Evolutionary conservation across 768 basidiomycete species (phyloP).

Genomic region (Trametes coccinea): DNA sequence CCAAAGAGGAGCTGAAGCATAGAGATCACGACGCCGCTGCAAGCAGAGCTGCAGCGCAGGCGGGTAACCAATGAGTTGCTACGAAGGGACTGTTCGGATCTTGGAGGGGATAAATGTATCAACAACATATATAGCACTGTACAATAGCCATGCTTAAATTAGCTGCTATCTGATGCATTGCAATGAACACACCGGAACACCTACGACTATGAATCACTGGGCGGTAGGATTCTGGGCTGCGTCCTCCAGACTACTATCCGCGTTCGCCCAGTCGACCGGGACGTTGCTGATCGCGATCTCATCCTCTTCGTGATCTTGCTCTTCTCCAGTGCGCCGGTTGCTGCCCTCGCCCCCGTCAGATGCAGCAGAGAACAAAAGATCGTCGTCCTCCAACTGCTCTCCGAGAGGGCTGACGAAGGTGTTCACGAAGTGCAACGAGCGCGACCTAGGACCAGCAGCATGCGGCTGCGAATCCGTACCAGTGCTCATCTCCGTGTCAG

Average conservation of each 20-base stretch:
- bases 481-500: not conserved
- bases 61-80: not conserved
- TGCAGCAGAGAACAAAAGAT: not conserved
- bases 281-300: too few species aligned
- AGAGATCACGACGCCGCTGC: constrained; percentile 32
- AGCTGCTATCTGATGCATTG: too few species aligned
- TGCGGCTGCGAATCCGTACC: not conserved
- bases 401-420: not conserved
- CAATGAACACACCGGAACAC: too few species aligned
- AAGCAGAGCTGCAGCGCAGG: constrained; percentile 14
- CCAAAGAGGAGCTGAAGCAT: constrained; percentile 36
- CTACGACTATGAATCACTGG: too few species aligned
- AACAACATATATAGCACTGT: not conserved
- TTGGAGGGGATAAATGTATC: not conserved
- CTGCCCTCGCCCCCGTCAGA: too few species aligned
- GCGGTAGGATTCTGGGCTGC: too few species aligned
- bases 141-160: too few species aligned
- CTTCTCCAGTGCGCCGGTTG: too few species aligned
- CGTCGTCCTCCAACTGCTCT: not conserved
- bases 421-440: not conserved
- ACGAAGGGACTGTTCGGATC: not conserved
- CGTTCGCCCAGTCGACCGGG: too few species aligned
- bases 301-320: too few species aligned
- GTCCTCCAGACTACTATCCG: too few species aligned
- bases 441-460: not conserved